Conservation (phyloP, 2,329 filamentous ascomycete genomes). For the Penicillium sp. region DNA sequence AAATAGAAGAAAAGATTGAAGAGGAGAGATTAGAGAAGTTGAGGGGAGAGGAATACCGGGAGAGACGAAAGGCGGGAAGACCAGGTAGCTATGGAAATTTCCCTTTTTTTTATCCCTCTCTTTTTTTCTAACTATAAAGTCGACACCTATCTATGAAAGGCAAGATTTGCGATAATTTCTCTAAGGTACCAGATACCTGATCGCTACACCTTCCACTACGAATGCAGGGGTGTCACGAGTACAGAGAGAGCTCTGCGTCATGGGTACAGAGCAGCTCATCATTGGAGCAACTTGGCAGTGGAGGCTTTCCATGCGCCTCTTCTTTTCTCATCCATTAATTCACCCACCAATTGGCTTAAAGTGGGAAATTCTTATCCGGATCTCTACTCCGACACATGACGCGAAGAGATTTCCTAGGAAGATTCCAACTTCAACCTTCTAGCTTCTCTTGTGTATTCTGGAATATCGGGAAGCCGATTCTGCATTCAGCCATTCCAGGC, state of each 20-base stretch:
- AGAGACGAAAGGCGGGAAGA: not conserved
- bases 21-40: not conserved
- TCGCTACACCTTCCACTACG: slow-evolving; percentile 22
- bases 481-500: not conserved
- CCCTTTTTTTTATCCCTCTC: not conserved
- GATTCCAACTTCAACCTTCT: not conserved
- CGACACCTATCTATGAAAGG: slow-evolving; percentile 7
- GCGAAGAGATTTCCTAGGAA: slow-evolving; percentile 25
- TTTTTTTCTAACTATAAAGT: not conserved
- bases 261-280: slow-evolving; percentile 4
- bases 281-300: slow-evolving; percentile 27
- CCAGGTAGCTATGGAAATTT: not conserved
- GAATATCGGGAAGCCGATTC: slow-evolving; percentile 1
- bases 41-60: not conserved
- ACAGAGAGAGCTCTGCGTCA: slow-evolving; percentile 19
- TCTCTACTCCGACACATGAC: slow-evolving; percentile 31
- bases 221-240: slow-evolving; percentile 9
- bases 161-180: slow-evolving; percentile 9
- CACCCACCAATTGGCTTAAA: slow-evolving; percentile 31
- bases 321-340: slow-evolving; percentile 4
- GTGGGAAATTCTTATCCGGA: slow-evolving; percentile 16
- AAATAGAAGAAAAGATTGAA: not conserved
- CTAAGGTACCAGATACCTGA: slow-evolving; percentile 4
- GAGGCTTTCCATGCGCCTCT: slow-evolving; percentile 9
- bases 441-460: not conserved